Base-by-base conservation (phyloP, 2,329 filamentous ascomycete genomes). In the Pseudocercospora pini-densiflorae region DNA sequence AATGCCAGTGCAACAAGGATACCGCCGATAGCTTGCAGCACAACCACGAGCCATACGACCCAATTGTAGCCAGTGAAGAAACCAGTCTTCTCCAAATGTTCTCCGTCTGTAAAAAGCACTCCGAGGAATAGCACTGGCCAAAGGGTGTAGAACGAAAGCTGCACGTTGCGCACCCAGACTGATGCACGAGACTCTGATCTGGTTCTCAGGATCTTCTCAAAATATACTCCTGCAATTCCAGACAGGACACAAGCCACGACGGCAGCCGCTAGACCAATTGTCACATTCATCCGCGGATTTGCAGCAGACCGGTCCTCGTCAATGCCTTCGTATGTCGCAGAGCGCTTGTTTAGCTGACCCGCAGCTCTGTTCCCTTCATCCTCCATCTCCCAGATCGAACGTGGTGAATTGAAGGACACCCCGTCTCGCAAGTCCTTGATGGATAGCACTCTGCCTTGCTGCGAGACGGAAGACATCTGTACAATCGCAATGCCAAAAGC, bases 31-130 rank as follows among this genome's bases (percentile, higher is more conserved):
- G 94, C 92, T 78, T 99, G 95, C 66, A 95, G 86, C 5, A 89
- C 77, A 72, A 98, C 92, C 4, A 93, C 91, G 5, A 88, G 84
- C 93, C 94, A 97, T 2, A 98, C 94, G 21, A 94, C 85, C 85
- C 88, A 91, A 77, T 97, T 97, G 81, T 98, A 99, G 2, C 95
- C 95, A 64, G 92, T 90, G 73, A 99, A 98, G 80, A 98, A 97
- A 12, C 95, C 95, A 68, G 92, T 89, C 78, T 90, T 88, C 27
- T 90, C 86, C 70, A 99, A 93, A 47, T 91, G 90, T 67, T 89
- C 88, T 27, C 94, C 95, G 72, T 99, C 95, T 70, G 93, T 92
- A 81, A 92, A 92, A 2, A 96, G 81, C 5, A 98, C 90, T 1
- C 94, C 95, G 61, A 97, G 85, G 64, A 98, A 88, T 0, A 97